phyloP scores from a whole-genome alignment of 768 basidiomycete species.

The Grammothele lineata region DNA sequence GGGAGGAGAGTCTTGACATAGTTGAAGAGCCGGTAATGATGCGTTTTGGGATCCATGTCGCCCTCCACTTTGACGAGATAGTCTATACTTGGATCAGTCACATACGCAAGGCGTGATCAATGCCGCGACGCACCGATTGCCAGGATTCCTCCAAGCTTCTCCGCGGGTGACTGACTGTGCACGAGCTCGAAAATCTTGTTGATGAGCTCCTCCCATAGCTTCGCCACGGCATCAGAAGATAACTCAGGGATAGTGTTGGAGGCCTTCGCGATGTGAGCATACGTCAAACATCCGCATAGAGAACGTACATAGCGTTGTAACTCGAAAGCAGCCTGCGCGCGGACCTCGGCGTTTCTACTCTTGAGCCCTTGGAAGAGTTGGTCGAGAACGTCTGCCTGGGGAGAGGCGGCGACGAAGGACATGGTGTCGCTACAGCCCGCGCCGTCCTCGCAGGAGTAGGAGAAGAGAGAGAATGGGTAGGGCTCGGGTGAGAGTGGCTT shows the following conservation, averaged over 20 bases:
- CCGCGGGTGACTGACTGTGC: conserved; percentile 72
- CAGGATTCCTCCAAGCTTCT: conserved; percentile 81
- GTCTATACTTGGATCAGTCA: conserved; percentile 37
- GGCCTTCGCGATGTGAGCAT: conserved; percentile 43
- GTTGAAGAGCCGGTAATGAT: conserved; percentile 84
- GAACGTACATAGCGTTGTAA: conserved; percentile 66
- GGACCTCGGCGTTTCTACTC: conserved; percentile 58
- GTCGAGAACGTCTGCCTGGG: conserved; percentile 58
- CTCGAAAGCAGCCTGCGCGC: conserved; percentile 66
- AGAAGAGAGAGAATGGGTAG: not conserved
- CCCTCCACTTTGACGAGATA: conserved; percentile 77
- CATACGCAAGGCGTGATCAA: not conserved
- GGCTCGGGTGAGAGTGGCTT: too few species aligned
- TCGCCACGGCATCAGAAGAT: conserved; percentile 74
- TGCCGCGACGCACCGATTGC: conserved; percentile 68
- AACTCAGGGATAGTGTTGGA: conserved; percentile 71
- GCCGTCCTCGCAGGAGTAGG: too few species aligned
- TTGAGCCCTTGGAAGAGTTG: conserved; percentile 66
- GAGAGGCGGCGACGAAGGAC: conserved; percentile 55
- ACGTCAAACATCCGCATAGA: not conserved
- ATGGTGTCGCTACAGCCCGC: conserved; percentile 29
- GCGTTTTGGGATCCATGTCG: conserved; percentile 73
- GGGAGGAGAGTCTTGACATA: conserved; percentile 93
- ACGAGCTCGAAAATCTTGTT: conserved; percentile 79
- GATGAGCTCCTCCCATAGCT: conserved; percentile 84